A percentile compares a stretch with the other conserved stretches of the same genome.
Evolutionary conservation across 106 monocot genomes (phyloP).

Genomic region (Dendrobium chrysotoxum): DNA sequence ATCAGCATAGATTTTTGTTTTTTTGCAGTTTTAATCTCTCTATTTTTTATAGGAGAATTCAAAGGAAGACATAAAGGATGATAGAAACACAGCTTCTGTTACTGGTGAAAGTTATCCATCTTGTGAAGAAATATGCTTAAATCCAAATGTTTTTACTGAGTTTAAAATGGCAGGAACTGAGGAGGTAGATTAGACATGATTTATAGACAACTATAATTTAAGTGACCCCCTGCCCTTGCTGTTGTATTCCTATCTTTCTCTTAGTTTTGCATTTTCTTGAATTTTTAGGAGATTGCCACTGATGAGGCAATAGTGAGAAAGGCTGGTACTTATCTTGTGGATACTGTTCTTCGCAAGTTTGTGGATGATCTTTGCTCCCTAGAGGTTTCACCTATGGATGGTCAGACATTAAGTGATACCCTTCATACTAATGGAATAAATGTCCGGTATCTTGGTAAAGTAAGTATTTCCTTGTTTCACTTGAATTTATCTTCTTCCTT

Average conservation of each 20-base stretch:
- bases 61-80: constrained; percentile 11
- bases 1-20: background rate
- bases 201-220: constrained; percentile 4
- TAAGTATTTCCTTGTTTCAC: constrained; percentile 15
- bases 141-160: constrained; percentile 96
- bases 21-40: constrained; percentile 2
- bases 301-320: constrained; percentile 82
- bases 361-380: constrained; percentile 84
- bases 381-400: constrained; percentile 98
- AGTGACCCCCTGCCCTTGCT: background rate
- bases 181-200: constrained; percentile 43
- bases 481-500: constrained; percentile 1
- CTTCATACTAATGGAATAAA: constrained; percentile 95
- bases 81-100: constrained; percentile 15
- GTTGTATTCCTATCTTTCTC: background rate
- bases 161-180: constrained; percentile 68
- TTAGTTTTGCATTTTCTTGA: constrained; percentile 1
- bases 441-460: constrained; percentile 90
- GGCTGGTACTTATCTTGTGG: constrained; percentile 69
- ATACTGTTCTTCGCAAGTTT: constrained; percentile 82
- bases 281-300: constrained; percentile 66
- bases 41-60: constrained; percentile 25
- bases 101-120: constrained; percentile 10
- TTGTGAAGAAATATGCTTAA: constrained; percentile 51
- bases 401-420: constrained; percentile 87